Evolutionary conservation across 331 rosid species (phyloP), one percentile per base, ranked within the genome.

Genomic region (Rosa hybrid): DNA sequence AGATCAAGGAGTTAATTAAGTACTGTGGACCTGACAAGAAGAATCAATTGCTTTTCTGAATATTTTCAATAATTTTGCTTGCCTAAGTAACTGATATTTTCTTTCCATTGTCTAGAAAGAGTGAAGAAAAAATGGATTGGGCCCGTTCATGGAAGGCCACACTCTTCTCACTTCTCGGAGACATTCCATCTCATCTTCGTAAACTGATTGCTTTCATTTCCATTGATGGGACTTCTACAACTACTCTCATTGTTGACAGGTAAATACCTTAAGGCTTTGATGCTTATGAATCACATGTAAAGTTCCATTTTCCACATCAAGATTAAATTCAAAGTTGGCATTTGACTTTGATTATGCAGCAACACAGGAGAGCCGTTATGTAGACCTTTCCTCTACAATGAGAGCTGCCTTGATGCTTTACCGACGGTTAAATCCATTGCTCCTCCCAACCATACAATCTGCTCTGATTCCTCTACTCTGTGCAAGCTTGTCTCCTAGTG

Each of bases 221-320:
- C 53, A 83, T 92, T 79, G 98, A 94, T 79, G 98, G 98, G 21
- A 94, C 98, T 79, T 94, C 98, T 78, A 98, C 99, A 53, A 95
- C 99, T 69, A 90, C 99, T 49, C 83, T 95, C 57, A 91, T 95
- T 84, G 88, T 95, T 62, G 87, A 91, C 90, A 91, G 96, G 99
- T 91, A 77, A 72, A 59, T 83, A 49, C 48, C 76, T 65, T 77
- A 10, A 25, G 42, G 75, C 73, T 83, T 79, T 64, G 54, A 27
- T 73, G 72, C 73, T 5, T 72, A 53, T 76, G 65, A 49, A 34
- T 76, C 65, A 71, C n/a, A 57, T 71, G 41, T 68, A 41, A 49
- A 17, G 11, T 7, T 13, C n/a, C n/a, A n/a, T n/a, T n/a, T n/a
- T n/a, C n/a, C n/a, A n/a, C n/a, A n/a, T n/a, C n/a, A n/a, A n/a